Base-by-base conservation (phyloP, 345 rosid species). In the Aquilaria malaccensis region DNA sequence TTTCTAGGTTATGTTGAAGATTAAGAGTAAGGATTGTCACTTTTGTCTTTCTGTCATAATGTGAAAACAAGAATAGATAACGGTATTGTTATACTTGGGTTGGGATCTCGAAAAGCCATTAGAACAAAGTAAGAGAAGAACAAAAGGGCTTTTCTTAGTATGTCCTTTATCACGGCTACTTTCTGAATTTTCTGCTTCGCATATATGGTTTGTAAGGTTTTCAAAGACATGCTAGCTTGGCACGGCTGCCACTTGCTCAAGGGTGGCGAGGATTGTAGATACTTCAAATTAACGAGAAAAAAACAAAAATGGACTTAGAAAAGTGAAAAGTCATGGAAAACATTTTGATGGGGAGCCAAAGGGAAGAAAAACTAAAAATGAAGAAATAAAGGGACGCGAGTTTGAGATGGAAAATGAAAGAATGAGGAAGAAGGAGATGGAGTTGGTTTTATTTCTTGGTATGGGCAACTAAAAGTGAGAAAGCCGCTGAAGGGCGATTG, bases 1-100 rank as follows among this genome's bases (percentile, higher is more conserved):
- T 61, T 58, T 79, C 68, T 69, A 93, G 98, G 98, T 93, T 64
- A 93, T 74, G 73, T 59, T 89, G 81, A 93, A 93, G 92, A 93
- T 84, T 94, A 93, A 93, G 95, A 93, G 98, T 55, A 93, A 65
- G 56, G 96, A 93, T 58, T 41, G 72, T 62, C 66, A 50, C 75
- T 61, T 64, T 65, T 77, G 82, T 81, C 88, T 76, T 74, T 66
- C 77, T 60, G 64, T 64, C 59, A 62, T 79, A 60, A 67, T 76
- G 80, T 78, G 81, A 72, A 50, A 74, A 60, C 65, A 67, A 57
- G 43, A 67, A 76, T 72, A 74, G 63, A 86, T 82, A 22, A 22
- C 86, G 87, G 74, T 65, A 74, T 79, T 60, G 77, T 83, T 80
- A 75, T 45, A 67, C 80, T 22, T 22, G 22, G 22, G 22, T 68